phyloP scores from a whole-genome alignment of 306 rosid genomes.

The Lathyrus tuberosus region DNA sequence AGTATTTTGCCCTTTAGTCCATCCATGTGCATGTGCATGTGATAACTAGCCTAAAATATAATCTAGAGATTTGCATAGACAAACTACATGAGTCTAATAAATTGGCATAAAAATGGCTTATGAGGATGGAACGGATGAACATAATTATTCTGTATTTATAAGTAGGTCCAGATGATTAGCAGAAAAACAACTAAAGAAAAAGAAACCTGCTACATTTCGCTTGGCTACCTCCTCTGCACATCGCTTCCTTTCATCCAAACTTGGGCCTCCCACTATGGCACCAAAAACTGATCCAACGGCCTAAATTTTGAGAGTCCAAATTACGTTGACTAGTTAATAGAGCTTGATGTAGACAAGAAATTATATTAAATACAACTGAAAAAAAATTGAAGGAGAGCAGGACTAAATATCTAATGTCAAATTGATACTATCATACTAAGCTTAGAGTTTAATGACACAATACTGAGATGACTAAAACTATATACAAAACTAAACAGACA shows the following conservation, averaged over 20 bases:
- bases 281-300: conserved; percentile 77
- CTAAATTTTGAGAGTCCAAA: conserved; percentile 50
- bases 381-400: not conserved
- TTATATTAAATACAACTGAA: not conserved
- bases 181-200: conserved; percentile 26
- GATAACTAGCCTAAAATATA: no score
- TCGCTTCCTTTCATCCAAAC: conserved; percentile 73
- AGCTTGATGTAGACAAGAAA: conserved; percentile 4
- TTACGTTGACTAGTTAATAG: conserved; percentile 26
- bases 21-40: no score
- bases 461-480: conserved; percentile 5
- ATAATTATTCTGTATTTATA: not conserved
- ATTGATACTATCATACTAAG: not conserved
- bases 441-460: conserved; percentile 16
- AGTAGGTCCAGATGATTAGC: not conserved
- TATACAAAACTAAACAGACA: conserved; percentile 7
- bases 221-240: conserved; percentile 81
- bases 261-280: conserved; percentile 86
- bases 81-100: no score
- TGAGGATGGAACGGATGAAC: no score
- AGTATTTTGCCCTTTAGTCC: no score
- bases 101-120: no score
- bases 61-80: no score
- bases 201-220: conserved; percentile 80
- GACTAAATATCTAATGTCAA: conserved; percentile 20